Percentiles rank a stretch among this genome's conserved stretches.
Conservation (phyloP, 352 stramenopile species). For the Pseudoperonospora humuli region DNA sequence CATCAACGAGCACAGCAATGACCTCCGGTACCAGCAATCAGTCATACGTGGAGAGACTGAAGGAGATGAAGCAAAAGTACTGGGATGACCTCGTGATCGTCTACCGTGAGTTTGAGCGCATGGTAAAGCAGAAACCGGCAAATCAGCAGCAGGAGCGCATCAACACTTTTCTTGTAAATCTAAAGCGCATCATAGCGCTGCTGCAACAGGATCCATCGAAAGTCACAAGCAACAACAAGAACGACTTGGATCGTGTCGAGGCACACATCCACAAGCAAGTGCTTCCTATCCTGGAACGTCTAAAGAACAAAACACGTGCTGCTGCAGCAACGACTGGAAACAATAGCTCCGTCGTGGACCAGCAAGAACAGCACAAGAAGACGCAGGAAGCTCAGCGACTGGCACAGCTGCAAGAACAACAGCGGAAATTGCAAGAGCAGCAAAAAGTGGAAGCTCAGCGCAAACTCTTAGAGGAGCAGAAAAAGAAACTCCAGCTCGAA, state of each 20-base stretch:
- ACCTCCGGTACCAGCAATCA: slow-evolving; percentile 20
- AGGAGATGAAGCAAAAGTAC: slow-evolving; percentile 74
- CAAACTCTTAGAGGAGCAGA: slow-evolving; percentile 57
- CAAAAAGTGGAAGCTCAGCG: slow-evolving; percentile 56
- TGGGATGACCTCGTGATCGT: slow-evolving; percentile 80
- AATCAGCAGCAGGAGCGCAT: slow-evolving; percentile 78
- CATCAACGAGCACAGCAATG: slow-evolving; percentile 14
- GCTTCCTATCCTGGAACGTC: slow-evolving; percentile 59
- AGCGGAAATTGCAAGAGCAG: slow-evolving; percentile 63
- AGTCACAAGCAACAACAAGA: slow-evolving; percentile 66
- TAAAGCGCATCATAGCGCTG: slow-evolving; percentile 75
- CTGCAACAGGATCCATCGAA: slow-evolving; percentile 77
- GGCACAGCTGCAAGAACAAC: slow-evolving; percentile 49
- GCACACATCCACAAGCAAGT: slow-evolving; percentile 81
- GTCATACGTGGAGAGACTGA: slow-evolving; percentile 64
- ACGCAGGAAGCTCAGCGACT: slow-evolving; percentile 53
- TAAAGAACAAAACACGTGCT: slow-evolving; percentile 65
- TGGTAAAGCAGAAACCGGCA: slow-evolving; percentile 76
- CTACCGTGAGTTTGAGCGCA: slow-evolving; percentile 77
- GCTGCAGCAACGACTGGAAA: slow-evolving; percentile 8
- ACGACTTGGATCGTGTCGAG: slow-evolving; percentile 73
- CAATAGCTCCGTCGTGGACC: slow-evolving; percentile 16
- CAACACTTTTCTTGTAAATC: slow-evolving; percentile 71
- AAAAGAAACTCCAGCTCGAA: slow-evolving; percentile 66
- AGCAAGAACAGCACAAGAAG: slow-evolving; percentile 59